Evolutionary conservation across 1,139 yeast species (phyloP), one percentile per base, ranked within the genome.

Genomic region (Yamadazyma taylorii): DNA sequence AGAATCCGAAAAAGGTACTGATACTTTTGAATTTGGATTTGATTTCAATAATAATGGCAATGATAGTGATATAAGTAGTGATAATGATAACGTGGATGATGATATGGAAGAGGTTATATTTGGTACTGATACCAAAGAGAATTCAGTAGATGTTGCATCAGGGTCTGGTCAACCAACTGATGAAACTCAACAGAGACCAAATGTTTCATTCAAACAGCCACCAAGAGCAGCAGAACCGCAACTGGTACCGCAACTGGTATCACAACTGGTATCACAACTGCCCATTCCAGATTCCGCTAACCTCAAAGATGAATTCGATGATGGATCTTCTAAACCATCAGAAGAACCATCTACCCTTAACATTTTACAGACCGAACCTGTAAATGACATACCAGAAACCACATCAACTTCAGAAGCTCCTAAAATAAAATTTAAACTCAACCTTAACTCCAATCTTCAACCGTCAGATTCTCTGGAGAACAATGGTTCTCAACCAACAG

Each of bases 11-110:
- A 43, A 45, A 35, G 51, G 21, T 8, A 19, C 17, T 9, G 41
- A 43, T 44, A 50, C 37, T 50, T 55, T 60, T 32, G 61, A 62
- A 28, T 59, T 63, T 44, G 65, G 65, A 4, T 65, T 67, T 44
- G 54, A 57, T 33, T 63, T 65, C 45, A 52, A 57, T 19, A 45
- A 51, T 35, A 48, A 47, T 30, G 54, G 55, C 24, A 43, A 39
- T 26, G 52, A 47, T 26, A 45, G 46, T 39, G 28, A 25, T 25
- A 19, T 19, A 8, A 19, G 21, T 19, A 25, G 17, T 10, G 53
- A 50, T 14, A 39, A 45, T 24, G 52, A 43, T 23, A 37, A 42
- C 22, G n/a, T n/a, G n/a, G 46, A 39, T 25, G 47, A 39, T 17
- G 47, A 42, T n/a, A 34, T 35, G 29, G 39, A 41, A 11, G 46